phyloP scores from a whole-genome alignment of 257 asterid genomes.

The Przewalskia tangutica region DNA sequence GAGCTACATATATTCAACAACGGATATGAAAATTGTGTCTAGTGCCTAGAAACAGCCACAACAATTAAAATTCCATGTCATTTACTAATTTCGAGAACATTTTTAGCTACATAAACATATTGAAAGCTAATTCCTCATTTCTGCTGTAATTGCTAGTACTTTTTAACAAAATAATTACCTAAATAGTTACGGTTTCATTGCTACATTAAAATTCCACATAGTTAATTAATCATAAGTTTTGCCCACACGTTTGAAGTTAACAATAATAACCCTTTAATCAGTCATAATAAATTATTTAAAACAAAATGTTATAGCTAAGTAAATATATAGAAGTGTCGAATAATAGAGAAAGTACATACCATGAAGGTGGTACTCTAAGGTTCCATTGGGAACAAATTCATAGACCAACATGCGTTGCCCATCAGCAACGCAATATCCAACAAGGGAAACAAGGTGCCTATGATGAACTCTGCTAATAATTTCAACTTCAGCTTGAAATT shows the following conservation, averaged over 20 bases:
- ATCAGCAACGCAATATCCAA: conserved; percentile 7
- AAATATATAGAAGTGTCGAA: not conserved
- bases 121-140: not conserved
- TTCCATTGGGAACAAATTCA: not conserved
- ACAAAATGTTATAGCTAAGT: not conserved
- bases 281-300: not conserved
- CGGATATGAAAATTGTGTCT: not conserved
- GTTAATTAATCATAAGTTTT: not conserved
- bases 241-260: not conserved
- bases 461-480: conserved; percentile 6
- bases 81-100: not conserved
- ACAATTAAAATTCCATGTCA: not conserved
- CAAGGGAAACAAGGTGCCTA: conserved; percentile 11
- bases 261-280: not conserved
- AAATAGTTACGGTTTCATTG: too few relatives aligned
- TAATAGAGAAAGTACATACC: not conserved
- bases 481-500: conserved; percentile 5
- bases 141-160: not conserved
- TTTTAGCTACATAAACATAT: not conserved
- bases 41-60: not conserved
- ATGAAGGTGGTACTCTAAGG: conserved; percentile 8
- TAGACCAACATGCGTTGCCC: conserved; percentile 11
- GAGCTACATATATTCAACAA: not conserved
- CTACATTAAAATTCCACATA: too few relatives aligned
- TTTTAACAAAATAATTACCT: not conserved